Evolutionary conservation across 768 basidiomycete genomes (phyloP).

Genomic region (Tricholoma hemisulphureum): DNA sequence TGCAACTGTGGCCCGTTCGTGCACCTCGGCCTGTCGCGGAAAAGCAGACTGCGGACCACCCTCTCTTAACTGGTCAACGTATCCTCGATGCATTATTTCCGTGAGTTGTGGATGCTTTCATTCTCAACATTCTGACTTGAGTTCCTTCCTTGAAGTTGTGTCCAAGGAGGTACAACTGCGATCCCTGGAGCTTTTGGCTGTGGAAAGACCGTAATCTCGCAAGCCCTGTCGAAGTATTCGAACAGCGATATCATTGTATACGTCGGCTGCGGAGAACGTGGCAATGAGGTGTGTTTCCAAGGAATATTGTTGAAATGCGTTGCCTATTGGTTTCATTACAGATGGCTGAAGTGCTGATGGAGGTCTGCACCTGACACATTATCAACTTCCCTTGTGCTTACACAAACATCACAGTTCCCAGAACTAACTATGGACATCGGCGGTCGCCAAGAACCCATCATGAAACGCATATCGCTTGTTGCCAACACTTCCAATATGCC

Average conservation of each 20-base stretch:
- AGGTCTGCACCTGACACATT: slow-evolving; percentile 46
- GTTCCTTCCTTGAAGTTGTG: slow-evolving; percentile 55
- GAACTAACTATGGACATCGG: slow-evolving; percentile 89
- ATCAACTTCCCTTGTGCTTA: background rate
- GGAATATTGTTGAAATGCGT: background rate
- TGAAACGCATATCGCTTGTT: slow-evolving; percentile 99
- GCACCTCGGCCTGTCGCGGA: slow-evolving; percentile 95
- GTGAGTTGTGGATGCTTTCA: slow-evolving; percentile 41
- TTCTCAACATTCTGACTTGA: slow-evolving; percentile 2
- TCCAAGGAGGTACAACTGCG: slow-evolving; percentile 94
- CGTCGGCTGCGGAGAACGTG: slow-evolving; percentile 98
- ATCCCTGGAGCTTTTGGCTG: slow-evolving; percentile 99
- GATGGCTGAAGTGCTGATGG: slow-evolving; percentile 99
- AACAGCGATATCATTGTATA: slow-evolving; percentile 99
- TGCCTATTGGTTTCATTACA: slow-evolving; percentile 25
- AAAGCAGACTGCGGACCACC: slow-evolving; percentile 90
- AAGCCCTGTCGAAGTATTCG: slow-evolving; percentile 96
- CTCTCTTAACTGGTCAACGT: slow-evolving; percentile 93
- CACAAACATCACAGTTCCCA: slow-evolving; percentile 58
- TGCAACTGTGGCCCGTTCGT: slow-evolving; percentile 99
- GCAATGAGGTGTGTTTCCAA: slow-evolving; percentile 71
- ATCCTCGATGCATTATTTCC: slow-evolving; percentile 97
- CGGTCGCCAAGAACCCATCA: slow-evolving; percentile 96
- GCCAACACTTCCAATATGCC: slow-evolving; percentile 99
- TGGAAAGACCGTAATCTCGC: slow-evolving; percentile 98